Percentiles rank a stretch among this genome's conserved stretches.
These are phyloP conservation scores for Candida gorgasii DNA, from an alignment of 805 yeast species.

Conservation along the genomic window DNA sequence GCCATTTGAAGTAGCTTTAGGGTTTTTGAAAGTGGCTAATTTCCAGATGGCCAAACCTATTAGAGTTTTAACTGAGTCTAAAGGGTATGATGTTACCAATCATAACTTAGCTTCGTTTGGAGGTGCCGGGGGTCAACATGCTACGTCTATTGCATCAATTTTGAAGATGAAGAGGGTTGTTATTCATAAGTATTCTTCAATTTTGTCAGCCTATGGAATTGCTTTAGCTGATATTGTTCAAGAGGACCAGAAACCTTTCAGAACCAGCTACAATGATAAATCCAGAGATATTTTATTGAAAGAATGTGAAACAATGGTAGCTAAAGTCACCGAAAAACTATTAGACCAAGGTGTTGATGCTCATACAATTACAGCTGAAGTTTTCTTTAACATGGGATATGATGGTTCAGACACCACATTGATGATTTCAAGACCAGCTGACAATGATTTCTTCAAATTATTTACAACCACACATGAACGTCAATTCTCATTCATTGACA, in stretches of 20 bases:
- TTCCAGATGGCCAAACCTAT: constrained; percentile 34
- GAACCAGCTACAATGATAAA: constrained; percentile 26
- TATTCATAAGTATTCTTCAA: constrained; percentile 32
- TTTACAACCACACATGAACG: constrained; percentile 58
- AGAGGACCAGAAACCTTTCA: constrained; percentile 42
- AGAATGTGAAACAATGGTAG: constrained; percentile 12
- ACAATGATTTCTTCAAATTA: constrained; percentile 35
- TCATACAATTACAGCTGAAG: constrained; percentile 8
- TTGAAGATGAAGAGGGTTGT: constrained; percentile 28
- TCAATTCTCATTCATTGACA: constrained; percentile 68
- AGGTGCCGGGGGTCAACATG: constrained; percentile 35
- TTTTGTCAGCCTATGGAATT: constrained; percentile 35
- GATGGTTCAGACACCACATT: constrained; percentile 25
- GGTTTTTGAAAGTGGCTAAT: constrained; percentile 33
- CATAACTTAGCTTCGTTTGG: constrained; percentile 34
- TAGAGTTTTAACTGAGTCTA: constrained; percentile 33
- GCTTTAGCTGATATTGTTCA: constrained; percentile 31
- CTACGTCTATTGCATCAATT: constrained; percentile 26
- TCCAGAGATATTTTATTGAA: constrained; percentile 30
- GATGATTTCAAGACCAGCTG: constrained; percentile 22
- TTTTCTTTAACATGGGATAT: constrained; percentile 19
- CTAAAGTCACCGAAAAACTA: constrained; percentile 10
- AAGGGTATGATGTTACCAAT: constrained; percentile 26
- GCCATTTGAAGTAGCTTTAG: constrained; percentile 30
- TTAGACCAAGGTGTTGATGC: constrained; percentile 13